Base-by-base conservation (phyloP, 2,329 filamentous ascomycete genomes). In the Diaporthe amygdali region DNA sequence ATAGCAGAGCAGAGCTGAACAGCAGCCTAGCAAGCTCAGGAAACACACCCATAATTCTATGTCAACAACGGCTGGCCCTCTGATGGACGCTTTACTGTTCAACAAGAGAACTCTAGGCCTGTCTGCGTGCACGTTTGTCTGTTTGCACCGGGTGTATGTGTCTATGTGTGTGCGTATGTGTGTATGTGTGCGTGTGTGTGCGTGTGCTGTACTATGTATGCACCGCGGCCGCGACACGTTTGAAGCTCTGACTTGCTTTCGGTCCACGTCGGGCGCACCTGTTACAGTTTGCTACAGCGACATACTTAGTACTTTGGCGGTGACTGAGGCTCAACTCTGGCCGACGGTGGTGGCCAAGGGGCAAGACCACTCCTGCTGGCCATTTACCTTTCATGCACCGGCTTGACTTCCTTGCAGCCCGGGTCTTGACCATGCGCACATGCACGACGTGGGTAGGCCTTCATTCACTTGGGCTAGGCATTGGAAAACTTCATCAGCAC, bases 171-270 rank as follows among this genome's bases (percentile, higher is more conserved):
- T 64, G 34, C 30, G 27, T 47, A 46, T n/a, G n/a, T n/a, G n/a
- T 49, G 59, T 37, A 27, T 25, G 59, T 63, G 41, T 25, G 44
- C 3, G 10, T 49, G 30, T 34, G 47, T 47, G 44, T 64, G 34
- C 30, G 27, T 47, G 32, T n/a, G n/a, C 44, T n/a, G 47, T 15
- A 17, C 30, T 46, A 37, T 55, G 52, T n/a, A 22, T 32, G 39
- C 41, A 64, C 44, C n/a, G 41, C 59, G 41, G 44, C 59, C 59
- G 59, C 59, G 34, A 49, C 59, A 49, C 30, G 44, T 64, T 27
- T 37, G 44, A 64, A 64, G 59, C 59, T 64, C 59, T 64, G 59
- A 64, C 59, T 44, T 63, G 59, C 59, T 20, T 47, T 63, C 59
- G 59, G 59, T 37, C 59, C 59, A 49, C 41, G 59, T 64, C 59